phyloP scores from a whole-genome alignment of 768 basidiomycete genomes.

The Boletus sensibilis region DNA sequence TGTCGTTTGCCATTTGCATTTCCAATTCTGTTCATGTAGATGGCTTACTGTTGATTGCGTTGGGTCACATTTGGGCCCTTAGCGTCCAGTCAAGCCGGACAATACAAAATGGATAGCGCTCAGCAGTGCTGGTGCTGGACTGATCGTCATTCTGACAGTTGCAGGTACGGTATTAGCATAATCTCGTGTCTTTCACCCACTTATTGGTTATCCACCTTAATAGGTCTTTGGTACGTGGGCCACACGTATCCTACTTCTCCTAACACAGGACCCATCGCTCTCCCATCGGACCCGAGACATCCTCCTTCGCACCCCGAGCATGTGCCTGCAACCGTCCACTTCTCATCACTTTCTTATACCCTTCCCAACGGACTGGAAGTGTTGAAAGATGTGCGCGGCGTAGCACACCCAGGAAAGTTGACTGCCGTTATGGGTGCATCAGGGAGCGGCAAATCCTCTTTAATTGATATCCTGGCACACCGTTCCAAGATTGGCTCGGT shows the following conservation, averaged over 20 bases:
- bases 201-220: constrained; percentile 9
- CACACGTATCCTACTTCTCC: constrained; percentile 46
- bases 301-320: constrained; percentile 73
- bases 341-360: constrained; percentile 78
- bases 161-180: constrained; percentile 42
- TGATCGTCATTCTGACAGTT: constrained; percentile 69
- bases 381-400: constrained; percentile 79
- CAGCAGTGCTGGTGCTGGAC: constrained; percentile 75
- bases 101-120: constrained; percentile 80
- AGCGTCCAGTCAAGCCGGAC: constrained; percentile 81
- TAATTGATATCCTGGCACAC: constrained; percentile 93
- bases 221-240: constrained; percentile 90
- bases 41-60: background rate
- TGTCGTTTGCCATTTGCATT: background rate
- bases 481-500: constrained; percentile 83
- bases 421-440: constrained; percentile 98
- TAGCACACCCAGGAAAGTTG: constrained; percentile 84
- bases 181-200: background rate
- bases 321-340: constrained; percentile 91
- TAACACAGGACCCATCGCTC: constrained; percentile 73
- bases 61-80: background rate
- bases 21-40: background rate
- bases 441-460: constrained; percentile 93
- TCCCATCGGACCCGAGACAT: constrained; percentile 68
- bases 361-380: constrained; percentile 61